Evolutionary conservation across 257 asterid genomes (phyloP).

Genomic region (Nicotiana undulata): DNA sequence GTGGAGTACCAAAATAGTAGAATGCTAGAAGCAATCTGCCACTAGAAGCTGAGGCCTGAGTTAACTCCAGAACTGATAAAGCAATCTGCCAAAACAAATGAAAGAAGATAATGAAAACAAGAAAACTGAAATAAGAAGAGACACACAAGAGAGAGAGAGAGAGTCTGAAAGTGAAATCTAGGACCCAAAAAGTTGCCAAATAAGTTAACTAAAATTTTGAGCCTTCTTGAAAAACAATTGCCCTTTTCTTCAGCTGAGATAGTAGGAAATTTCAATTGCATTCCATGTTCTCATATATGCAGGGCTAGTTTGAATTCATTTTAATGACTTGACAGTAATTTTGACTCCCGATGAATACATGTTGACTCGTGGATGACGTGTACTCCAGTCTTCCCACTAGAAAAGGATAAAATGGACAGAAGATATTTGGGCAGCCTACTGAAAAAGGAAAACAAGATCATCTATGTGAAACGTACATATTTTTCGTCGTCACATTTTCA

Average conservation of each 20-base stretch:
- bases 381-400: neutral
- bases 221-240: neutral
- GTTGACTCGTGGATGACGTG: neutral
- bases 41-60: neutral
- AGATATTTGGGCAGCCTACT: neutral
- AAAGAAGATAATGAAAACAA: neutral
- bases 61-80: slow-evolving; percentile 1
- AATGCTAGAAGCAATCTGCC: neutral
- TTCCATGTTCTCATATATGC: neutral
- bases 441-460: neutral
- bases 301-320: neutral
- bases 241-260: neutral
- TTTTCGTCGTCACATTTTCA: neutral
- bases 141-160: neutral
- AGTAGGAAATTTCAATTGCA: neutral
- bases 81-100: neutral
- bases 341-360: neutral
- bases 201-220: neutral
- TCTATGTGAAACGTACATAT: neutral
- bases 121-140: neutral
- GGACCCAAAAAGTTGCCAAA: neutral
- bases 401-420: neutral
- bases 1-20: neutral
- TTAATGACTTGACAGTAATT: neutral
- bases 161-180: neutral